Conservation (phyloP, 2,329 filamentous ascomycete genomes). For the Aspergillus latus region DNA sequence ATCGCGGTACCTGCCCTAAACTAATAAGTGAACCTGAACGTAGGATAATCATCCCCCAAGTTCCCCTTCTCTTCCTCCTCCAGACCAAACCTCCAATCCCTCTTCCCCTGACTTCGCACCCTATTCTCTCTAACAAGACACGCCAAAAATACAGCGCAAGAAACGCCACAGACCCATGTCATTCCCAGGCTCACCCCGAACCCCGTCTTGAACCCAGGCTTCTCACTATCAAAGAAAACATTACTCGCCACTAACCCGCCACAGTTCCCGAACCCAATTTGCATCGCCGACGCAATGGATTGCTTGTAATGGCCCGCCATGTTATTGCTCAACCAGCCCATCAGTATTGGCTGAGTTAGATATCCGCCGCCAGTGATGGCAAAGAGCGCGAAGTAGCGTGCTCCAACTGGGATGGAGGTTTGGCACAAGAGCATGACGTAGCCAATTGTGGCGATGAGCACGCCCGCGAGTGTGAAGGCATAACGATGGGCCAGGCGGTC, state of each 20-base stretch:
- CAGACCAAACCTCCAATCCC: slow-evolving; percentile 6
- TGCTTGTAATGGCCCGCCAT: slow-evolving; percentile 42
- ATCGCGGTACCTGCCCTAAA: no score
- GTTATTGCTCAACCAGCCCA: slow-evolving; percentile 43
- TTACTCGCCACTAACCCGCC: slow-evolving; percentile 46
- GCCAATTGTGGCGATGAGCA: slow-evolving; percentile 12
- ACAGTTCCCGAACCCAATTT: slow-evolving; percentile 47
- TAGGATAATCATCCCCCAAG: slow-evolving; percentile 16
- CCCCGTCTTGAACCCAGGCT: slow-evolving; percentile 41
- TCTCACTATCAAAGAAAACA: slow-evolving; percentile 42
- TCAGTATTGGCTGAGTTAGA: slow-evolving; percentile 34
- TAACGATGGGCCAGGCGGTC: slow-evolving; percentile 18
- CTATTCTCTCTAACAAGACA: slow-evolving; percentile 15
- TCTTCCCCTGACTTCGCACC: slow-evolving; percentile 4
- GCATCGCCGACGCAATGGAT: slow-evolving; percentile 43
- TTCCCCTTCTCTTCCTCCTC: slow-evolving; percentile 8
- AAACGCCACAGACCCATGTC: slow-evolving; percentile 13
- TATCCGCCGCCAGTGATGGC: slow-evolving; percentile 27
- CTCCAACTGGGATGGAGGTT: slow-evolving; percentile 3
- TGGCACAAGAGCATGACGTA: slow-evolving; percentile 16
- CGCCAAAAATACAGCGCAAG: slow-evolving; percentile 11
- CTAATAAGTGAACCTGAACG: slow-evolving; percentile 15
- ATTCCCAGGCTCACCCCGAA: slow-evolving; percentile 39
- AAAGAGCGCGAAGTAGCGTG: slow-evolving; percentile 27
- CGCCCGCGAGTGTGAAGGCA: slow-evolving; percentile 15